These are phyloP conservation scores for Candida gigantensis DNA, from an alignment of 1,139 yeast species.

Conservation along the genomic window DNA sequence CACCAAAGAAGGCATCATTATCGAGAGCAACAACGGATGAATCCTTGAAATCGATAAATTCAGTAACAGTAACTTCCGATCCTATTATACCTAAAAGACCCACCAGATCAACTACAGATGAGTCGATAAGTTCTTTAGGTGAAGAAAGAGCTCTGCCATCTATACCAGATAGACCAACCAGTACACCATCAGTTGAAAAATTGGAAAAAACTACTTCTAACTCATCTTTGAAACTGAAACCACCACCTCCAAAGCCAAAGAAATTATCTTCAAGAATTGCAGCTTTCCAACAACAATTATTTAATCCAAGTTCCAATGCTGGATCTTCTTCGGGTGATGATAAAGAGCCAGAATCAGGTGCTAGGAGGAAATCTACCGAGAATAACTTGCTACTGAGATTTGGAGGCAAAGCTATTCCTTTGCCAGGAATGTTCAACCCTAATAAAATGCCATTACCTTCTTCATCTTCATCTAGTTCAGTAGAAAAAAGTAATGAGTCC, in stretches of 20 bases:
- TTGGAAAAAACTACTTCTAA: neutral
- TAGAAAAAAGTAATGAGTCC: conserved; percentile 9
- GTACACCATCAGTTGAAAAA: neutral
- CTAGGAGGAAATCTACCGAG: neutral
- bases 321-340: conserved; percentile 1
- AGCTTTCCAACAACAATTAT: conserved; percentile 63
- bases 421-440: conserved; percentile 62
- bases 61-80: neutral
- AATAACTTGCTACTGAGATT: conserved; percentile 26
- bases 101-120: conserved; percentile 30
- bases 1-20: conserved; percentile 12
- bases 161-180: conserved; percentile 15
- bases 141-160: conserved; percentile 1
- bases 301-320: conserved; percentile 30
- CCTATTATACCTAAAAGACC: conserved; percentile 53
- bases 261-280: conserved; percentile 77
- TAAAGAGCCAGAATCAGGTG: conserved; percentile 1
- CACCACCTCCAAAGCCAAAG: conserved; percentile 72
- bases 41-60: neutral
- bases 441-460: conserved; percentile 19
- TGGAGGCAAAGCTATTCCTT: conserved; percentile 54
- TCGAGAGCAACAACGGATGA: conserved; percentile 9
- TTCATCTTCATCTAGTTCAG: conserved; percentile 7
- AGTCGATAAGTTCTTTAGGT: neutral
- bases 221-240: conserved; percentile 22